Evolutionary conservation across 2,329 filamentous ascomycete genomes (phyloP).

Genomic region (Ophiocordyceps unilateralis): DNA sequence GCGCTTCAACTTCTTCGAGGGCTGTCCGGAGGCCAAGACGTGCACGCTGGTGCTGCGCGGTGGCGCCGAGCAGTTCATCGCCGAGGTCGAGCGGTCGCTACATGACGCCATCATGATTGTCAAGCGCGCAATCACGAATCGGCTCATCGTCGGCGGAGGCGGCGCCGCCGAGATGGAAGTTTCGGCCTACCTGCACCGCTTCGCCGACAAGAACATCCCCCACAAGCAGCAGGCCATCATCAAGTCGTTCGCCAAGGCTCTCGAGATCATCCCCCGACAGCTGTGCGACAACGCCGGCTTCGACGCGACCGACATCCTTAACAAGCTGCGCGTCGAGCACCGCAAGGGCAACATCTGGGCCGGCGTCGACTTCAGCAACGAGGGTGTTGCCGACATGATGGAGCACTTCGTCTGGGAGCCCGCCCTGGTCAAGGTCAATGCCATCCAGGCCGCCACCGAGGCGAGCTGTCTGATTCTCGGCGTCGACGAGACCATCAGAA

Average conservation of each 20-base stretch:
- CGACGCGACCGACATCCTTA: conserved; percentile 94
- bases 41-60: conserved; percentile 91
- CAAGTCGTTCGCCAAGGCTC: conserved; percentile 92
- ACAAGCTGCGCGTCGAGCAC: conserved; percentile 90
- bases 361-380: conserved; percentile 84
- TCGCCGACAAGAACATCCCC: conserved; percentile 78
- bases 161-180: conserved; percentile 85
- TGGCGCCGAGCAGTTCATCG: conserved; percentile 97
- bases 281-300: conserved; percentile 98
- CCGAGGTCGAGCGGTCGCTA: conserved; percentile 90
- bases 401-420: conserved; percentile 96
- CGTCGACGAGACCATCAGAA: conserved; percentile 96
- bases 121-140: conserved; percentile 92
- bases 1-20: conserved; percentile 96
- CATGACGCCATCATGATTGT: conserved; percentile 99
- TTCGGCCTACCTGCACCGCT: conserved; percentile 81
- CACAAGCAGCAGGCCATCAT: conserved; percentile 96
- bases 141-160: conserved; percentile 32
- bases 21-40: conserved; percentile 88
- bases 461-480: conserved; percentile 88
- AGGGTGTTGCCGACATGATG: conserved; percentile 90
- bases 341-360: conserved; percentile 86
- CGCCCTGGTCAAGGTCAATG: conserved; percentile 88
- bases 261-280: conserved; percentile 92
- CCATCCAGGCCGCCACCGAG: conserved; percentile 88